Conservation (phyloP, 2,329 filamentous ascomycete genomes). For the Amesomyces nigricolor region DNA sequence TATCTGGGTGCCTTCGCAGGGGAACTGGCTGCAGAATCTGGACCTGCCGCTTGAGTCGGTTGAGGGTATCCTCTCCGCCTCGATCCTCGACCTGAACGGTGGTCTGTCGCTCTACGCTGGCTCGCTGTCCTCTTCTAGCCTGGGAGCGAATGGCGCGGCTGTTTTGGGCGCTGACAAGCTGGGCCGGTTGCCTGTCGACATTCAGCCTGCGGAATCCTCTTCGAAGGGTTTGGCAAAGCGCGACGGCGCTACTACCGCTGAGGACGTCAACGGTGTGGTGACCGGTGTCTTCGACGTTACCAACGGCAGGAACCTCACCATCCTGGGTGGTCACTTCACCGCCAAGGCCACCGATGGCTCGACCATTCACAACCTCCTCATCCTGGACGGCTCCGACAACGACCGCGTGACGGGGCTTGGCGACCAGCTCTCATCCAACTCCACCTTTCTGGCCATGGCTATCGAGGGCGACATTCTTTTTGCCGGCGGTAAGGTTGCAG, state of each 20-base stretch:
- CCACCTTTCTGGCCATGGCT: conserved; percentile 68
- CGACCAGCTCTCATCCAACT: conserved; percentile 60
- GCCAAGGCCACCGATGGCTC: conserved; percentile 64
- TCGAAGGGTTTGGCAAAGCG: conserved; percentile 40
- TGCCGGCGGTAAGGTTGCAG: conserved; percentile 75
- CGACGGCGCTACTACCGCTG: conserved; percentile 34
- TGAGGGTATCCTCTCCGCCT: conserved; percentile 65
- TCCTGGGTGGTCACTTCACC: conserved; percentile 82
- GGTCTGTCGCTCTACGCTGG: conserved; percentile 71
- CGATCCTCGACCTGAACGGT: conserved; percentile 54
- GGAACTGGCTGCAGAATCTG: conserved; percentile 84
- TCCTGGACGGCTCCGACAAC: conserved; percentile 71
- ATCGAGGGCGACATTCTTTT: conserved; percentile 64
- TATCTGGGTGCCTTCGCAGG: conserved; percentile 80
- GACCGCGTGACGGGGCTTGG: conserved; percentile 65
- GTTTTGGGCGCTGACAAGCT: conserved; percentile 51
- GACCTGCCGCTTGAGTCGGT: conserved; percentile 58
- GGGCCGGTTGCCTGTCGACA: conserved; percentile 52
- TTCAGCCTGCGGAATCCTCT: conserved; percentile 35
- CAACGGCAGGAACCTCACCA: conserved; percentile 69
- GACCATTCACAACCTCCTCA: conserved; percentile 69
- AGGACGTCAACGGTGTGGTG: conserved; percentile 60
- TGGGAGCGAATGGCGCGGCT: conserved; percentile 67
- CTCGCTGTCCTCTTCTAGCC: conserved; percentile 69
- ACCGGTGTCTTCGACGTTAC: conserved; percentile 72